phyloP scores from a whole-genome alignment of 1,139 yeast species.

The Suhomyces guaymorum region DNA sequence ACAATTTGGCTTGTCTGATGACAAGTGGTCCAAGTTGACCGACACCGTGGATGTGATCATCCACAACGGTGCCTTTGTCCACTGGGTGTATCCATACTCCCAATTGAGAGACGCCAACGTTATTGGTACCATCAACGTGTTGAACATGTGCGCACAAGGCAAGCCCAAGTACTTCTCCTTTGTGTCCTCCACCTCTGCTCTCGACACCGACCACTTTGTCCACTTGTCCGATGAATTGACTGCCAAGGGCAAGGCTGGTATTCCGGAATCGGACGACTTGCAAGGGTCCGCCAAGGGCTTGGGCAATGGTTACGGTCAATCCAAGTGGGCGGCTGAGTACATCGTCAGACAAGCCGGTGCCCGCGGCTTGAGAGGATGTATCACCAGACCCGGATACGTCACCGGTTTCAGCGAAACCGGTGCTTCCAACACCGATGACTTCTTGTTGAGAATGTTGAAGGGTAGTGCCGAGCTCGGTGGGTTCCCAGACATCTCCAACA shows the following conservation, averaged over 20 bases:
- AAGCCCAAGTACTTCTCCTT: slow-evolving; percentile 85
- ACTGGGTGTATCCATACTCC: slow-evolving; percentile 96
- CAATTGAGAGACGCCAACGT: slow-evolving; percentile 94
- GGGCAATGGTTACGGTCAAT: slow-evolving; percentile 94
- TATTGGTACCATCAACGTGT: slow-evolving; percentile 78
- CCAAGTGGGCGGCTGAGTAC: slow-evolving; percentile 96
- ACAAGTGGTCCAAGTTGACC: slow-evolving; percentile 59
- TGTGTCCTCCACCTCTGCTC: slow-evolving; percentile 92
- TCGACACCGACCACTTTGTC: slow-evolving; percentile 82
- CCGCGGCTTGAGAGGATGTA: slow-evolving; percentile 82
- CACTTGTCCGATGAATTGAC: slow-evolving; percentile 70
- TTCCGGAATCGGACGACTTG: slow-evolving; percentile 80
- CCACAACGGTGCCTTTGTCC: slow-evolving; percentile 97
- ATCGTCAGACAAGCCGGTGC: slow-evolving; percentile 84
- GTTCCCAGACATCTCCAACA: slow-evolving; percentile 82
- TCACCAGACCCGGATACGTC: slow-evolving; percentile 94
- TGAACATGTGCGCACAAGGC: slow-evolving; percentile 76
- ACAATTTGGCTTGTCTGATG: slow-evolving; percentile 67
- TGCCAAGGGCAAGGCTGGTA: slow-evolving; percentile 66
- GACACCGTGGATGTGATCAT: slow-evolving; percentile 74
- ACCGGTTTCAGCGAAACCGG: slow-evolving; percentile 86
- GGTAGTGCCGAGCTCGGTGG: slow-evolving; percentile 88
- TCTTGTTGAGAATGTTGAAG: slow-evolving; percentile 88
- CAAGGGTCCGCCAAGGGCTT: slow-evolving; percentile 79
- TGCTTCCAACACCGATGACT: slow-evolving; percentile 92